A percentile compares a stretch with the other conserved stretches of the same genome.
Evolutionary conservation across 2,329 filamentous ascomycete genomes (phyloP).

Genomic region (Tolypocladium ophioglossoides): DNA sequence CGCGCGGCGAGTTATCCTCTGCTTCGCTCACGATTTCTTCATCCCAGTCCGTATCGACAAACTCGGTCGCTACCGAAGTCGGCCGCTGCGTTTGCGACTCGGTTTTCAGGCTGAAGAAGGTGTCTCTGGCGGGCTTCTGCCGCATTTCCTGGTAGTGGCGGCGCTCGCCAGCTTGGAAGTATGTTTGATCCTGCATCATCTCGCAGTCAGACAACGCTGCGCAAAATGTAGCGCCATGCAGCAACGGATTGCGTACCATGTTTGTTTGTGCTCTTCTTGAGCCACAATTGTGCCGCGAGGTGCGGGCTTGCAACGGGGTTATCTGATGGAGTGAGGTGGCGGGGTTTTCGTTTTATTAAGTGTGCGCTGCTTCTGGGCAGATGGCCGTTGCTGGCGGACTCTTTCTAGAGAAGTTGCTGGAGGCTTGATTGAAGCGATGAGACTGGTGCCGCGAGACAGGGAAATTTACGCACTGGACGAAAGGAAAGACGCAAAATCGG

Average conservation of each 20-base stretch:
- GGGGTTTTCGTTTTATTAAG: not conserved
- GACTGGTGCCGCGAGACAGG: slow-evolving; percentile 16
- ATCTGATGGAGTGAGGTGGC: not conserved
- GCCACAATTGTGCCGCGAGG: not conserved
- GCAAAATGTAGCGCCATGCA: no score
- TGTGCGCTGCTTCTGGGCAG: slow-evolving; percentile 8
- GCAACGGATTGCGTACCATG: slow-evolving; percentile 21
- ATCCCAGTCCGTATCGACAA: slow-evolving; percentile 65
- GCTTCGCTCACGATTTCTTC: slow-evolving; percentile 45
- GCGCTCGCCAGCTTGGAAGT: slow-evolving; percentile 23
- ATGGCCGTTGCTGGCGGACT: slow-evolving; percentile 27
- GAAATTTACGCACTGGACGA: slow-evolving; percentile 11
- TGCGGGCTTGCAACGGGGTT: not conserved
- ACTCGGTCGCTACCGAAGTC: slow-evolving; percentile 62
- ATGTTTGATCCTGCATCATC: slow-evolving; percentile 22
- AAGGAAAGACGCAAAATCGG: slow-evolving; percentile 20
- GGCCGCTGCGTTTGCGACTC: slow-evolving; percentile 43
- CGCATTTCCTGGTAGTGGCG: slow-evolving; percentile 39
- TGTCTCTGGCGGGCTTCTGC: slow-evolving; percentile 40
- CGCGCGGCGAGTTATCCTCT: slow-evolving; percentile 56
- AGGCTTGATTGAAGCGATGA: not conserved
- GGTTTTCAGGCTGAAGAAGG: slow-evolving; percentile 49
- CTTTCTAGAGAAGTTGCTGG: slow-evolving; percentile 7
- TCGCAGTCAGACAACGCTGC: not conserved
- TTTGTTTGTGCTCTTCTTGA: slow-evolving; percentile 10